Evolutionary conservation across 495 filamentous ascomycete genomes (phyloP), one percentile per base, ranked within the genome.

Genomic region (Penicillium lagena): DNA sequence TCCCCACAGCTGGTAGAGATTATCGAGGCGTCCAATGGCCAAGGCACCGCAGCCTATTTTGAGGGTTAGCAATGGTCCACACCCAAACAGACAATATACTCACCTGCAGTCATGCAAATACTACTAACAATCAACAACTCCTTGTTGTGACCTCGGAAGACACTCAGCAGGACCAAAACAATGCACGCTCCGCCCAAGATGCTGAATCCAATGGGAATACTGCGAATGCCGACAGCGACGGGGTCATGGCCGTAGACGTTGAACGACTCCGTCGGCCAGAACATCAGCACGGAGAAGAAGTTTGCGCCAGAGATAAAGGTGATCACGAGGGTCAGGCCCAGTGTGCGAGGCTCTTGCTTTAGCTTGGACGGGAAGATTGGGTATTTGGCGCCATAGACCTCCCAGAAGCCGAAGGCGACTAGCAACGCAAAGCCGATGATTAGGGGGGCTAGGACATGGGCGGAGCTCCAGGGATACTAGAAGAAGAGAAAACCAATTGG

Each of bases 161-260:
- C 62, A 42, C 75, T 81, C 39, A 88, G 65, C 4, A 86, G 61
- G 47, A 69, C 71, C 7, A 87, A 71, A 1, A 82, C 77, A 46
- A 83, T 66, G 43, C 79, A 77, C 27, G 81, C 82, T 29, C 84
- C 83, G 27, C 51, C 58, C 14, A 86, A 62, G 45, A 84, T 82
- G 15, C 75, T 74, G 41, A 86, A 80, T 2, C 79, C 82, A 43
- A 85, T 73, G 5, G 83, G 81, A 12, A 87, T 39, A 46, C 82
- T 82, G 45, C 83, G 77, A 44, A 87, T 52, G 29, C 83, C 83
- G 38, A 86, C 76, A n/a, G 65, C 75, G 13, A 82, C 58, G 6
- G 83, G 82, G 45, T 85, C 77, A 45, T 86, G 80, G 11, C 82
- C 83, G 47, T 85, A 87, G 8, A 86, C 80, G 53, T 87, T 87